Evolutionary conservation across 73 alveolate species (phyloP).

Genomic region (Uronychia binucleata): DNA sequence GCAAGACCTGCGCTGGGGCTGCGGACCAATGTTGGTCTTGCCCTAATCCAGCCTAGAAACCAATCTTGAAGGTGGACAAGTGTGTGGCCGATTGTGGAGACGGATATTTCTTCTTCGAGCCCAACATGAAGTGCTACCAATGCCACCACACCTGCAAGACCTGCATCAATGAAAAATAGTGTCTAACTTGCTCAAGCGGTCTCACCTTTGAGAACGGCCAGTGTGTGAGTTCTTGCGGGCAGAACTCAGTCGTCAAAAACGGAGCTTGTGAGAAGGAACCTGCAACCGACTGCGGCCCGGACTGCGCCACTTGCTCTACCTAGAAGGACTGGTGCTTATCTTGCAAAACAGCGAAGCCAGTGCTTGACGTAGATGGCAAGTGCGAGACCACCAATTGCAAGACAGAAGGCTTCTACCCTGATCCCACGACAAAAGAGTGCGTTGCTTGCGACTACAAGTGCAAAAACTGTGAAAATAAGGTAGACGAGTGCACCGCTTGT

Average conservation of each 20-base stretch:
- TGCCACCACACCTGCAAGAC: constrained; percentile 41
- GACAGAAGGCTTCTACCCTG: constrained; percentile 11
- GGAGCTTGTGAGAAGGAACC: constrained; percentile 10
- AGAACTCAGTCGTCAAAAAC: not conserved
- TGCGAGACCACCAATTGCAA: not conserved
- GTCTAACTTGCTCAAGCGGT: constrained; percentile 40
- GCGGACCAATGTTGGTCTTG: constrained; percentile 47
- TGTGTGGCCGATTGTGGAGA: constrained; percentile 55
- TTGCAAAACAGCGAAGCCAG: constrained; percentile 6
- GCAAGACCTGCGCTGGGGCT: constrained; percentile 69
- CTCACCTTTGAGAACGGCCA: constrained; percentile 31
- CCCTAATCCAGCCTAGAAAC: constrained; percentile 52
- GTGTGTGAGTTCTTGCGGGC: constrained; percentile 50
- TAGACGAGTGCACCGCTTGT: constrained; percentile 1
- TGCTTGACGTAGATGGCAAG: not conserved
- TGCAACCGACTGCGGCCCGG: not conserved
- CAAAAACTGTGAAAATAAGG: constrained; percentile 10
- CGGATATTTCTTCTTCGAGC: constrained; percentile 45
- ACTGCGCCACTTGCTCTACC: constrained; percentile 16
- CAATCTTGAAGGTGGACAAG: constrained; percentile 9
- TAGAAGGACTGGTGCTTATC: not conserved
- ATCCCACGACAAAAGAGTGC: constrained; percentile 8
- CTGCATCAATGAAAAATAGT: constrained; percentile 45
- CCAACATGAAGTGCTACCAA: constrained; percentile 17
- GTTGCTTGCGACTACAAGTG: constrained; percentile 1